A percentile compares a stretch with the other conserved stretches of the same genome.
These are phyloP conservation scores for Russula olivacea DNA, from an alignment of 768 basidiomycete genomes.

Conservation along the genomic window DNA sequence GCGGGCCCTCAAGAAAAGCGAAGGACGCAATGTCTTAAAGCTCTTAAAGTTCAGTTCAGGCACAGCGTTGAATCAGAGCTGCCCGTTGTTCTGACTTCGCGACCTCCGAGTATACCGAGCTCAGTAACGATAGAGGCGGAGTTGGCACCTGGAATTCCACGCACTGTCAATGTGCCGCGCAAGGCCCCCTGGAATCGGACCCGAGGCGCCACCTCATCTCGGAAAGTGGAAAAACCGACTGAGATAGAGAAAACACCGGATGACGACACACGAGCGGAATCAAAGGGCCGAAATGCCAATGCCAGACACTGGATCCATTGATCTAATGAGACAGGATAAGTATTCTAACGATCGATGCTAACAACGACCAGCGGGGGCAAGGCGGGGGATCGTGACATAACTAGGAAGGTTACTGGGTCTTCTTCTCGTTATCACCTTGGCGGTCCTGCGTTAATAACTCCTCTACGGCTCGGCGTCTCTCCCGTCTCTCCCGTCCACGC, in stretches of 20 bases:
- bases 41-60: slow-evolving; percentile 3
- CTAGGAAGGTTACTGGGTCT: slow-evolving; percentile 30
- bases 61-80: slow-evolving; percentile 12
- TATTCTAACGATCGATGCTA: slow-evolving; percentile 24
- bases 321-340: slow-evolving; percentile 18
- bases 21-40: slow-evolving; percentile 6
- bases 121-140: slow-evolving; percentile 14
- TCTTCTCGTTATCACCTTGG: slow-evolving; percentile 30
- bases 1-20: not conserved
- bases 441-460: slow-evolving; percentile 29
- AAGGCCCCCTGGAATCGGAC: slow-evolving; percentile 16
- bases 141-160: slow-evolving; percentile 22
- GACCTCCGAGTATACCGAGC: not conserved
- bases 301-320: slow-evolving; percentile 15
- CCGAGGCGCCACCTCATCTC: slow-evolving; percentile 19
- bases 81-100: slow-evolving; percentile 2
- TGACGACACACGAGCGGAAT: not conserved
- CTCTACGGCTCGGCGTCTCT: slow-evolving; percentile 48
- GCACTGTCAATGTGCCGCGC: slow-evolving; percentile 16
- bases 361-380: slow-evolving; percentile 11
- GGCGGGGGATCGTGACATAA: slow-evolving; percentile 12
- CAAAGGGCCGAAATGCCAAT: slow-evolving; percentile 7
- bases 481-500: slow-evolving; percentile 73
- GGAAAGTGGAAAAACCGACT: slow-evolving; percentile 16
- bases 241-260: slow-evolving; percentile 11